Evolutionary conservation across 202 grass and related monocot species (phyloP), one percentile per base, ranked within the genome.

Genomic region (Musa balbisiana): DNA sequence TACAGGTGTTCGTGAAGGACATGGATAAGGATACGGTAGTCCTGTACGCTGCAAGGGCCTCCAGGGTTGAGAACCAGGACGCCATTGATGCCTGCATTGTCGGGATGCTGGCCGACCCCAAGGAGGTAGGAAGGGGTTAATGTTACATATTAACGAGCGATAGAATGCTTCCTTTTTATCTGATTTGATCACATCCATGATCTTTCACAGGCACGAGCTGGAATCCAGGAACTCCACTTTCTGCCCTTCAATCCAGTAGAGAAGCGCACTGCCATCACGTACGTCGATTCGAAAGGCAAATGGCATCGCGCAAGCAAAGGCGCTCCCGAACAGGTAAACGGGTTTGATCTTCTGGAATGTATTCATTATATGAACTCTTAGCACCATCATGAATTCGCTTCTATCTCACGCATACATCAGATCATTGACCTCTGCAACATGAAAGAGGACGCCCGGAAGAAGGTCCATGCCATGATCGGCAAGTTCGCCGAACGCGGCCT

Each of bases 231-330:
- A 13, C 78, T 97, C 25, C 93, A 97, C 14, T 97, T 92, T 82
- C 82, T 97, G 1, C 93, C 93, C n/a, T 97, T 97, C 88, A 97
- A 97, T 77, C 93, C 93, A 0, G 88, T 97, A 0, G 93, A 93
- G 29, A 97, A 97, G 88, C 93, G 93, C 69, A 97, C 90, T 0
- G 93, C 93, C 9, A 93, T 97, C 69, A 97, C 93, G 59, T 97
- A 97, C 82, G 49, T 97, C 78, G 90, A 97, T 26, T 69, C 82
- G 56, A 65, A 91, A 21, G 93, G 88, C 53, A 85, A 87, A 43
- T 97, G 93, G 93, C 86, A 97, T 66, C 78, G 93, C 49, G 84
- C 87, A 16, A 97, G 90, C 93, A 97, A 97, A 80, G 93, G 93
- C 13, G 82, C 93, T 0, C 93, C 93, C 0, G 90, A 97, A 81